Conservation (phyloP, 176 grass and related monocot genomes). For the Pontederia crassipes region DNA sequence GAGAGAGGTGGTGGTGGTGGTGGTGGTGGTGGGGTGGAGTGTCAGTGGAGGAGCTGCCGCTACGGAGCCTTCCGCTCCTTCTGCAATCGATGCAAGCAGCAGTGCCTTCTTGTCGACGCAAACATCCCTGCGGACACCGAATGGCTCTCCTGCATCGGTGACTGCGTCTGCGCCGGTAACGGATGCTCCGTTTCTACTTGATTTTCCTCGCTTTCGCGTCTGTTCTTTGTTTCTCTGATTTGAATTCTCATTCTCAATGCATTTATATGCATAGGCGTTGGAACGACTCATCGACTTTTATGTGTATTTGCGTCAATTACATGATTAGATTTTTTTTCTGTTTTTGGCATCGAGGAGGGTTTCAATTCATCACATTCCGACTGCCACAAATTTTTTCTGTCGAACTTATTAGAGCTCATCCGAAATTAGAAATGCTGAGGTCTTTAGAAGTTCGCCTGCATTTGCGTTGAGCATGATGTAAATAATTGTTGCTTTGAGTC, state of each 20-base stretch:
- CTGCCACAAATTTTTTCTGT: too few species aligned
- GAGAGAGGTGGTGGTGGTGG: neutral
- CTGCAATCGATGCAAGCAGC: conserved; percentile 99
- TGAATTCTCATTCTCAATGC: conserved; percentile 32
- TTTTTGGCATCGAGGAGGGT: too few species aligned
- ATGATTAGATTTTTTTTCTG: too few species aligned
- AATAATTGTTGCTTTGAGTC: too few species aligned
- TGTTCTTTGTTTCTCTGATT: neutral
- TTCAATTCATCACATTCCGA: too few species aligned
- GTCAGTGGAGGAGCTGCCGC: conserved; percentile 67
- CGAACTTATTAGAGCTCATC: too few species aligned
- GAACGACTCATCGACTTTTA: too few species aligned
- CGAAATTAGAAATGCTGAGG: too few species aligned
- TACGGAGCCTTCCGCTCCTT: conserved; percentile 93
- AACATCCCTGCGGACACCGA: conserved; percentile 79
- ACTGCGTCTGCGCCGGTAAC: conserved; percentile 93
- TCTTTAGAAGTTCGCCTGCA: too few species aligned
- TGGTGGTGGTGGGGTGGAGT: conserved; percentile 32
- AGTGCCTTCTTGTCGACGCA: conserved; percentile 75
- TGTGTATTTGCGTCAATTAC: too few species aligned
- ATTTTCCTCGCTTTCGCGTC: neutral
- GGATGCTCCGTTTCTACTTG: neutral
- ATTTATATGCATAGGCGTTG: neutral
- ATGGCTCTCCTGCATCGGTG: conserved; percentile 86
- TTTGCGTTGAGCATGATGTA: too few species aligned